These are phyloP conservation scores for Trichoderma harzianum DNA, from an alignment of 2,329 filamentous ascomycete genomes.

Conservation along the genomic window DNA sequence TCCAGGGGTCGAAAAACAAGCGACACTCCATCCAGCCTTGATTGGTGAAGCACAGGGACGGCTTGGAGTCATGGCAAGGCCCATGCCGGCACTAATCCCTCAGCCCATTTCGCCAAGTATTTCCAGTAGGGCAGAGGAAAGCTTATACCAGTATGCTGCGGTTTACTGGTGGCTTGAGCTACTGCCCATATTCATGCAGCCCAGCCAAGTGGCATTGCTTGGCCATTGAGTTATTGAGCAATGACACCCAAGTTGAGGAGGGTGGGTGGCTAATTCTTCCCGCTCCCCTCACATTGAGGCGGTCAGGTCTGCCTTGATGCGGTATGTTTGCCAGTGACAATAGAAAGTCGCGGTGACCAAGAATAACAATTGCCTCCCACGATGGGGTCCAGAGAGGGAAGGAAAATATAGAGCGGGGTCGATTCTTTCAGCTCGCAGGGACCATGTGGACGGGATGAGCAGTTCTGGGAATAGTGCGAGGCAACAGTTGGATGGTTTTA, in stretches of 20 bases:
- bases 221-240: background rate
- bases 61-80: conserved; percentile 2
- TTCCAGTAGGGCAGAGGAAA: background rate
- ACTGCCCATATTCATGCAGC: background rate
- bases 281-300: background rate
- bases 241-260: background rate
- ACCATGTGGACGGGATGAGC: background rate
- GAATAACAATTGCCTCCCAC: background rate
- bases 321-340: background rate
- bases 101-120: conserved; percentile 13
- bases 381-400: background rate
- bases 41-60: background rate
- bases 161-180: background rate
- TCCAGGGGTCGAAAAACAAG: conserved; percentile 5
- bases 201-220: background rate
- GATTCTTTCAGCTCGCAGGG: conserved; percentile 6
- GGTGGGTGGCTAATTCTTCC: background rate
- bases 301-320: background rate
- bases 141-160: background rate
- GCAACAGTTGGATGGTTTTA: background rate
- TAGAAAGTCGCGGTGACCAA: background rate
- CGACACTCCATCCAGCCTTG: background rate
- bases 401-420: background rate
- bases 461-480: conserved; percentile 2
- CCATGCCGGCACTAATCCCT: conserved; percentile 7